Conservation (phyloP, 768 basidiomycete genomes). For the Pleurotus citrinopileatus region DNA sequence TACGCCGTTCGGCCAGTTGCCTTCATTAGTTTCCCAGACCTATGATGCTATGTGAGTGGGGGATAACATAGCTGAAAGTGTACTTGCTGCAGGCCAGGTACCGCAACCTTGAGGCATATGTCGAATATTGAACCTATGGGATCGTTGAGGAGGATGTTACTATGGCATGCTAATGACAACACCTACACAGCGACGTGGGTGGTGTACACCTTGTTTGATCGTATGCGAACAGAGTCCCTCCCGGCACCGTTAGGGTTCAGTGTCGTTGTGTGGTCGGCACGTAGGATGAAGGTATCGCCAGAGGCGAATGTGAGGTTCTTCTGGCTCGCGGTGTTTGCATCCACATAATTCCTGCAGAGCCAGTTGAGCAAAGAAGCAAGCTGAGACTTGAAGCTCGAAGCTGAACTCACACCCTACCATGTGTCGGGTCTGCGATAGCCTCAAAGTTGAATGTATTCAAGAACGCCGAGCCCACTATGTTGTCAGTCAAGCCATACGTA, state of each 20-base stretch:
- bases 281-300: conserved; percentile 50
- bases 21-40: conserved; percentile 13
- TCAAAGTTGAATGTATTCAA: conserved; percentile 49
- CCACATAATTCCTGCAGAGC: conserved; percentile 44
- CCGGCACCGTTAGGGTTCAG: conserved; percentile 49
- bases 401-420: conserved; percentile 47
- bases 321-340: conserved; percentile 43
- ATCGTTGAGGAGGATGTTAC: conserved; percentile 3
- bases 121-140: conserved; percentile 41
- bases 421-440: conserved; percentile 51
- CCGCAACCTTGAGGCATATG: conserved; percentile 65
- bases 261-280: conserved; percentile 48
- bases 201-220: conserved; percentile 48
- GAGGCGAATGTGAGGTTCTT: conserved; percentile 58
- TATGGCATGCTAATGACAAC: background rate
- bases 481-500: conserved; percentile 41
- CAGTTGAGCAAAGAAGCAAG: no score
- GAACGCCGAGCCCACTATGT: conserved; percentile 42
- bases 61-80: background rate
- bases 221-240: conserved; percentile 55
- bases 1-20: conserved; percentile 17
- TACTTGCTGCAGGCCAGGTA: conserved; percentile 46
- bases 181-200: conserved; percentile 54
- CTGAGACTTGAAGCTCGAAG: no score
- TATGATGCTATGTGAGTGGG: background rate